Evolutionary conservation across 2,329 filamentous ascomycete species (phyloP).

Genomic region (Aspergillus novofumigatus): DNA sequence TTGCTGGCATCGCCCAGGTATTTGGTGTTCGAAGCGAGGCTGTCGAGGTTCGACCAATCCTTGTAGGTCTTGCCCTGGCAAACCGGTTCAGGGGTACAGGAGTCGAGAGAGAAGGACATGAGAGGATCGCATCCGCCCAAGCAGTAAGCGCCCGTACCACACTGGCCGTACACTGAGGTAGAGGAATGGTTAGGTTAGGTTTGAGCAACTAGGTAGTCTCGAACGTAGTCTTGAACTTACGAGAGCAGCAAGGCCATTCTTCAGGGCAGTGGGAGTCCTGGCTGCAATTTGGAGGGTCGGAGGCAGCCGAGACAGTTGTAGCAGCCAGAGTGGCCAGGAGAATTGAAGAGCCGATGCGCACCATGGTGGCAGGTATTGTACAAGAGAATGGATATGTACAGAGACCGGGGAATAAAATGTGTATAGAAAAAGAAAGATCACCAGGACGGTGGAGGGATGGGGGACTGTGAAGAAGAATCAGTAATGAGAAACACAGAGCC

Average conservation of each 20-base stretch:
- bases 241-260: constrained; percentile 71
- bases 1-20: constrained; percentile 80
- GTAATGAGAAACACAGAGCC: not conserved
- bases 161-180: constrained; percentile 76
- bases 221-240: constrained; percentile 59
- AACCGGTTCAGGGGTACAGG: constrained; percentile 78
- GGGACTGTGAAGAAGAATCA: not conserved
- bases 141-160: constrained; percentile 91
- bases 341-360: constrained; percentile 31
- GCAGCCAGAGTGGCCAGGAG: constrained; percentile 33
- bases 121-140: constrained; percentile 90
- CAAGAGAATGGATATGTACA: not conserved
- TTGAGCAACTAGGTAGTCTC: not conserved
- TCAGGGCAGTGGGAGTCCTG: constrained; percentile 61
- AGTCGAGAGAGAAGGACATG: constrained; percentile 75
- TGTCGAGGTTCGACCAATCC: constrained; percentile 64
- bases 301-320: constrained; percentile 25
- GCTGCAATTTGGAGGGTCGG: constrained; percentile 32
- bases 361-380: constrained; percentile 26
- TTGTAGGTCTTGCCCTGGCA: constrained; percentile 72
- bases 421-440: not conserved
- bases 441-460: not conserved
- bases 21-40: constrained; percentile 66
- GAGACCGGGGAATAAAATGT: not conserved
- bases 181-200: not conserved